Percentiles rank a stretch among this genome's conserved stretches.
phyloP scores from a whole-genome alignment of 2,329 filamentous ascomycete species.

The Penicillium sp. region DNA sequence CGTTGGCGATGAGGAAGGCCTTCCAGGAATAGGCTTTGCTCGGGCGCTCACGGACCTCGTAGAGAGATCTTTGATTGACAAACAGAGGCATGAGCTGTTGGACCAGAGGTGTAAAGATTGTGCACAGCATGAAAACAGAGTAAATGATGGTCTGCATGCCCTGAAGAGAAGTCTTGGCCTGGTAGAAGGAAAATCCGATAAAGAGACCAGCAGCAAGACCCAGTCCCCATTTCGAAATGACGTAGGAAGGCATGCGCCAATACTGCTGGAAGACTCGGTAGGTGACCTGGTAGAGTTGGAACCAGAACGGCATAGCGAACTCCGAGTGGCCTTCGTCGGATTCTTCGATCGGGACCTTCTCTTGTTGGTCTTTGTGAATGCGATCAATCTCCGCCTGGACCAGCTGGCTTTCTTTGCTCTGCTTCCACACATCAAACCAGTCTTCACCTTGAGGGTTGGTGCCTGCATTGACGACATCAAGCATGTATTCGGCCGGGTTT shows the following conservation, averaged over 20 bases:
- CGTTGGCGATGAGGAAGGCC: conserved; percentile 77
- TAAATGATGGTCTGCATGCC: conserved; percentile 85
- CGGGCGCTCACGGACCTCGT: conserved; percentile 80
- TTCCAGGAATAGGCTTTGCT: conserved; percentile 84
- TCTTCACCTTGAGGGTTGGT: conserved; percentile 42
- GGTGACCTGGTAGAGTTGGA: conserved; percentile 65
- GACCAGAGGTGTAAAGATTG: conserved; percentile 57
- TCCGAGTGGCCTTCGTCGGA: conserved; percentile 60
- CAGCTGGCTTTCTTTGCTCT: conserved; percentile 52
- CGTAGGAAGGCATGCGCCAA: conserved; percentile 82
- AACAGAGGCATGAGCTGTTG: conserved; percentile 70
- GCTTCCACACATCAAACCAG: conserved; percentile 62
- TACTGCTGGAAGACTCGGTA: conserved; percentile 81
- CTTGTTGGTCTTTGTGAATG: conserved; percentile 51
- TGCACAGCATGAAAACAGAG: conserved; percentile 74
- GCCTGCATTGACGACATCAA: conserved; percentile 52
- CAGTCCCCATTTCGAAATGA: conserved; percentile 73
- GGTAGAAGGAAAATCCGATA: conserved; percentile 77
- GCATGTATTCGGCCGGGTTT: conserved; percentile 74
- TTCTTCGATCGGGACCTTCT: conserved; percentile 23
- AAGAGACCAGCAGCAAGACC: conserved; percentile 64
- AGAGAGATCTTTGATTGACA: conserved; percentile 73
- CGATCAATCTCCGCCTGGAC: conserved; percentile 58
- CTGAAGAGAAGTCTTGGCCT: conserved; percentile 66
- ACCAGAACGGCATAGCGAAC: conserved; percentile 69